Conservation (phyloP, 805 yeast species). For the Saccharomycopsis capsularis region DNA sequence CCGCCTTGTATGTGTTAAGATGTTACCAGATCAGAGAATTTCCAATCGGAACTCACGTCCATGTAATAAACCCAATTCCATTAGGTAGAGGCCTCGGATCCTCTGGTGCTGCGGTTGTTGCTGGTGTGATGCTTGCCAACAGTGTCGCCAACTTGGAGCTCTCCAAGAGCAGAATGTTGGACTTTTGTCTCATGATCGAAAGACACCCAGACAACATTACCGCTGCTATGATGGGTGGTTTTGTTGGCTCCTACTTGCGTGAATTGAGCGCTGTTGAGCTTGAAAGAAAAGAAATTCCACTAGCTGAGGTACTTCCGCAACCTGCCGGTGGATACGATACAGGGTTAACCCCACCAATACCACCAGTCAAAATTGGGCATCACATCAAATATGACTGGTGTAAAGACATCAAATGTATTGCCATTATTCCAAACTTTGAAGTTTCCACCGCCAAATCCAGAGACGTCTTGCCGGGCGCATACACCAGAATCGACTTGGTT, state of each 20-base stretch:
- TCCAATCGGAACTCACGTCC: slow-evolving; percentile 77
- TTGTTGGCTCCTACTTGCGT: slow-evolving; percentile 89
- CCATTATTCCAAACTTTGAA: slow-evolving; percentile 91
- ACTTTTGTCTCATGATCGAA: slow-evolving; percentile 94
- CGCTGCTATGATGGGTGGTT: slow-evolving; percentile 99
- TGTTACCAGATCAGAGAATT: slow-evolving; percentile 70
- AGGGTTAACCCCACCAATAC: slow-evolving; percentile 66
- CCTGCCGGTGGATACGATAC: slow-evolving; percentile 66
- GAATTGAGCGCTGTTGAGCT: slow-evolving; percentile 68
- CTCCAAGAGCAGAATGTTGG: slow-evolving; percentile 76
- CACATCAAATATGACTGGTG: slow-evolving; percentile 84
- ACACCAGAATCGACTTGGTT: slow-evolving; percentile 73
- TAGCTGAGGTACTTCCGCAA: slow-evolving; percentile 76
- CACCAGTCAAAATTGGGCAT: slow-evolving; percentile 83
- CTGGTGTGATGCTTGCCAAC: slow-evolving; percentile 87
- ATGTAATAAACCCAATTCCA: slow-evolving; percentile 87
- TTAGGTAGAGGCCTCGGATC: slow-evolving; percentile 96
- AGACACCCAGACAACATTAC: slow-evolving; percentile 98
- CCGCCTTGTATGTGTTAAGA: slow-evolving; percentile 86
- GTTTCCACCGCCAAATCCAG: slow-evolving; percentile 89
- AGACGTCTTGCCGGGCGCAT: slow-evolving; percentile 78
- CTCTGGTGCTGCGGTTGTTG: slow-evolving; percentile 97
- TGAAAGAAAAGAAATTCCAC: slow-evolving; percentile 73
- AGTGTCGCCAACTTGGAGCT: slow-evolving; percentile 71
- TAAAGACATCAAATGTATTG: slow-evolving; percentile 73